These are phyloP conservation scores for Fusarium multiceps DNA, from an alignment of 2,329 filamentous ascomycete genomes.

Conservation along the genomic window DNA sequence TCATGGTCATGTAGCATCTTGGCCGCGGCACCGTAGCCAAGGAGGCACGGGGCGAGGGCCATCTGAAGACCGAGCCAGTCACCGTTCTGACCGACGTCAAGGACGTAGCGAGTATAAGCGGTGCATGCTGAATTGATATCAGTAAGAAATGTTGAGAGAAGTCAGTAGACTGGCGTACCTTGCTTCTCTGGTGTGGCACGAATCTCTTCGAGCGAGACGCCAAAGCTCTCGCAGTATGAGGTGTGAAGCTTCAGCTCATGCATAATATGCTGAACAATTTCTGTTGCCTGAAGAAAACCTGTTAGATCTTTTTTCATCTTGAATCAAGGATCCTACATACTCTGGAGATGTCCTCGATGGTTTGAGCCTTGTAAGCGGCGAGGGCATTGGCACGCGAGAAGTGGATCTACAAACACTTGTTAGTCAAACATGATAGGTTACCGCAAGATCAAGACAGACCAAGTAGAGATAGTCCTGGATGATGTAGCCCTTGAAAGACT, in stretches of 20 bases:
- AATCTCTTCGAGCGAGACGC: conserved; percentile 78
- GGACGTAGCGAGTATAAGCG: conserved; percentile 85
- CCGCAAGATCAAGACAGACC: conserved; percentile 56
- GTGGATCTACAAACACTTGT: conserved; percentile 68
- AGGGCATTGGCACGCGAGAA: conserved; percentile 89
- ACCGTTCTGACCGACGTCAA: conserved; percentile 87
- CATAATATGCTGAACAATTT: conserved; percentile 80
- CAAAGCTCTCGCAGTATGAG: conserved; percentile 83
- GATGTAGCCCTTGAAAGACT: conserved; percentile 88
- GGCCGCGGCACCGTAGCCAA: conserved; percentile 89
- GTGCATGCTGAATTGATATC: conserved; percentile 68
- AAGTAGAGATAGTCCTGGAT: conserved; percentile 94
- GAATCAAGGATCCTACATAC: conserved; percentile 56
- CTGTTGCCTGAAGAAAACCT: conserved; percentile 45
- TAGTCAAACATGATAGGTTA: background rate
- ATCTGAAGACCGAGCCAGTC: conserved; percentile 91
- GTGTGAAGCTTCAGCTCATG: conserved; percentile 85
- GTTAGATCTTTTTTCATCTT: background rate
- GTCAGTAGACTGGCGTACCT: conserved; percentile 58
- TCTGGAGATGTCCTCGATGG: conserved; percentile 76
- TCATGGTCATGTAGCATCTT: conserved; percentile 73
- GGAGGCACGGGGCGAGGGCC: conserved; percentile 84
- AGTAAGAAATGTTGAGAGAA: background rate
- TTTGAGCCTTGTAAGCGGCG: conserved; percentile 84
- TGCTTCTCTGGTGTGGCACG: conserved; percentile 78